Evolutionary conservation across 306 rosid species (phyloP), one percentile per base, ranked within the genome.

Genomic region (Quercus wislizeni): DNA sequence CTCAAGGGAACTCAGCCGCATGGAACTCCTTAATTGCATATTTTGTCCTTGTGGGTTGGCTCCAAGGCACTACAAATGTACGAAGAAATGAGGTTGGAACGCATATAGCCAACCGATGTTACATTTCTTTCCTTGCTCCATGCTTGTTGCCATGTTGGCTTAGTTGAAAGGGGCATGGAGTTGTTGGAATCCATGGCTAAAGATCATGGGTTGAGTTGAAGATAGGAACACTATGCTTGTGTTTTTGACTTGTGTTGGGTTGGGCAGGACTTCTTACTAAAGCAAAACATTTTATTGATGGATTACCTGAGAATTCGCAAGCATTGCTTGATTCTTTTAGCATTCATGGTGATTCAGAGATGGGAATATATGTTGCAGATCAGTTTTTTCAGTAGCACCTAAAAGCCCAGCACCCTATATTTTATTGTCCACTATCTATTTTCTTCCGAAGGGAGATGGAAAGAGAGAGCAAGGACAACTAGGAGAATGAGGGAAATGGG

Each of bases 11-110:
- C 84, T 79, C 87, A 5, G 65, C 92, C 74, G 87, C 97, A 7
- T 92, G 97, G 97, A 94, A 92, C 80, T 92, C 98, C 52, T 79
- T 91, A 87, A 94, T 94, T 69, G 93, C 98, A 41, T 93, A 93
- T 54, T 90, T 86, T 78, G 97, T 97, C 17, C 97, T 97, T 68
- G 92, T 43, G 98, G 75, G 88, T 90, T 79, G 93, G 88, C 82
- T 76, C 43, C 55, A 89, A 68, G 78, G 97, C 98, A 35, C 87
- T 94, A 74, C 80, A 78, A 59, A 78, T 92, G 77, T 91, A 91
- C 23, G 88, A 91, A 79, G 80, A 85, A 57, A 91, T 94, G 98
- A 79, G 82, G 77, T 13, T 25, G 56, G 87, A 90, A 77, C 87
- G 89, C 35, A 61, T 84, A 68, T 73, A 58, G 76, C 97, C 90